These are phyloP conservation scores for Pleurozium schreberi DNA, from an alignment of 225 moss, liverwort and hornwort species.

Conservation along the genomic window DNA sequence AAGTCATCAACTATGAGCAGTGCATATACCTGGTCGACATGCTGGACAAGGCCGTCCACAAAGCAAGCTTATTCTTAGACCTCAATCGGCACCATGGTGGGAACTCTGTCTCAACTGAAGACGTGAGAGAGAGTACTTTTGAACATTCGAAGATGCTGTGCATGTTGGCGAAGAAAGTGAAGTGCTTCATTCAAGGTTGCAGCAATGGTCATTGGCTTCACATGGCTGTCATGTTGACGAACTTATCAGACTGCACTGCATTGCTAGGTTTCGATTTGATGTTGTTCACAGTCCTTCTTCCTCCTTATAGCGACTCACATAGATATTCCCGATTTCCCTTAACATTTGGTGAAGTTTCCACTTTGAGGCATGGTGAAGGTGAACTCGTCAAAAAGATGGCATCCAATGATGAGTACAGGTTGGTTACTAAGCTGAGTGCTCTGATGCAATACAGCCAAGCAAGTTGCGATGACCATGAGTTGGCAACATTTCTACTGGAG, in stretches of 20 bases:
- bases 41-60: not conserved
- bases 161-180: not conserved
- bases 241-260: not conserved
- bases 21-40: not conserved
- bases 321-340: not conserved
- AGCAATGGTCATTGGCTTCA: not conserved
- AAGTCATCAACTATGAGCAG: not conserved
- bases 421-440: not conserved
- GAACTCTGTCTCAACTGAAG: not conserved
- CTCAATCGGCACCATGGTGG: too few species aligned
- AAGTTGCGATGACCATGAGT: not conserved
- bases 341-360: not conserved
- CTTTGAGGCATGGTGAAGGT: too few species aligned
- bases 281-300: too few species aligned
- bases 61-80: not conserved
- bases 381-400: not conserved
- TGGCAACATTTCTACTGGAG: not conserved
- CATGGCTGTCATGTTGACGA: not conserved
- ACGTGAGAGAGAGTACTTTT: not conserved
- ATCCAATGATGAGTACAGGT: not conserved
- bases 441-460: not conserved
- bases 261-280: not conserved
- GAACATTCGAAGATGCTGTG: not conserved
- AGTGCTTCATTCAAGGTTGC: not conserved
- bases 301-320: not conserved